These are phyloP conservation scores for Alternaria novae-zelandiae DNA, from an alignment of 2,329 filamentous ascomycete genomes.

Conservation along the genomic window DNA sequence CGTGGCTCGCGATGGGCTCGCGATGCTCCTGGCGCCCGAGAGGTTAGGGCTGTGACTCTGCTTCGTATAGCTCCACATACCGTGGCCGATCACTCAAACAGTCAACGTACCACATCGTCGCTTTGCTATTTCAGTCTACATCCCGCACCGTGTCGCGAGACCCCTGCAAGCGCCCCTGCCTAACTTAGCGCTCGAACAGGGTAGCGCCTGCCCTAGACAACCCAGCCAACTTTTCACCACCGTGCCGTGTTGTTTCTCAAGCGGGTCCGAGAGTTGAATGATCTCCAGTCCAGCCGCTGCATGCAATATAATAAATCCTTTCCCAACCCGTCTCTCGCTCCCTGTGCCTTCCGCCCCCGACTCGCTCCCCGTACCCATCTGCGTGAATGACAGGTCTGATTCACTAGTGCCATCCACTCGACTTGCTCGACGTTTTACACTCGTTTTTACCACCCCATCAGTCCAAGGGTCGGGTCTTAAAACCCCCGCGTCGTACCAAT, in stretches of 20 bases:
- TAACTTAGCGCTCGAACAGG: slow-evolving; percentile 8
- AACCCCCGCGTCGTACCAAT: slow-evolving; percentile 25
- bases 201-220: slow-evolving; percentile 27
- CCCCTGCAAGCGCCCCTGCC: slow-evolving; percentile 12
- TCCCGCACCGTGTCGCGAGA: slow-evolving; percentile 31
- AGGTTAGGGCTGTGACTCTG: slow-evolving; percentile 16
- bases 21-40: background rate
- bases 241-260: slow-evolving; percentile 33
- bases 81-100: slow-evolving; percentile 27
- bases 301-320: slow-evolving; percentile 38
- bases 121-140: slow-evolving; percentile 34
- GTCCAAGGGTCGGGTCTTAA: slow-evolving; percentile 22
- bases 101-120: slow-evolving; percentile 31
- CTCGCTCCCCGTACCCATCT: slow-evolving; percentile 8
- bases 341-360: slow-evolving; percentile 28
- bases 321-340: slow-evolving; percentile 22
- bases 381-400: slow-evolving; percentile 22
- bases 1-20: background rate
- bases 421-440: slow-evolving; percentile 36
- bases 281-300: slow-evolving; percentile 17
- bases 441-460: slow-evolving; percentile 38
- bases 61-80: slow-evolving; percentile 27
- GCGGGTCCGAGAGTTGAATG: slow-evolving; percentile 22
- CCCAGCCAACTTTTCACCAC: slow-evolving; percentile 19
- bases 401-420: slow-evolving; percentile 41